Evolutionary conservation across 1,139 yeast genomes (phyloP).

Genomic region (Sugiyamaella novakii): DNA sequence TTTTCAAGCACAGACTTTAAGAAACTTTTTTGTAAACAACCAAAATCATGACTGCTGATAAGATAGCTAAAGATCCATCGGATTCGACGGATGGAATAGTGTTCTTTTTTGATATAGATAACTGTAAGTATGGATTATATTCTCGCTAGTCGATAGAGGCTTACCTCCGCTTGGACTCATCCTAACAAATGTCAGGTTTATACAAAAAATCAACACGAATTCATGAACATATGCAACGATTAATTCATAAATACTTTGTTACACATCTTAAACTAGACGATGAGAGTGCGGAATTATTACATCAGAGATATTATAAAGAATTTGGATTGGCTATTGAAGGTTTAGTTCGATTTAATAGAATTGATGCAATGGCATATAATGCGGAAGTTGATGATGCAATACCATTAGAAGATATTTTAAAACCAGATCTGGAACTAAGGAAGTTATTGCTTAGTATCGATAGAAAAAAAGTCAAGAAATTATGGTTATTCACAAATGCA

Average conservation of each 20-base stretch:
- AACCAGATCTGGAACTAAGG: conserved; percentile 51
- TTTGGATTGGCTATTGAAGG: conserved; percentile 96
- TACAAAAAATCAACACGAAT: conserved; percentile 73
- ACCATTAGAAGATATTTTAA: conserved; percentile 74
- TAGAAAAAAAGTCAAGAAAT: conserved; percentile 51
- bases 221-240: conserved; percentile 84
- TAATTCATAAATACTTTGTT: conserved; percentile 80
- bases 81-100: conserved; percentile 40
- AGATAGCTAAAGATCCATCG: neutral
- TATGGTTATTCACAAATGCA: conserved; percentile 95
- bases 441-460: conserved; percentile 43
- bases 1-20: neutral
- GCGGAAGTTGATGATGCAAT: conserved; percentile 86
- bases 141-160: no score
- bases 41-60: conserved; percentile 3
- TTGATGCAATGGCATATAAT: conserved; percentile 88
- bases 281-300: conserved; percentile 75
- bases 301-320: conserved; percentile 72
- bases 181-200: conserved; percentile 42
- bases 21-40: no score
- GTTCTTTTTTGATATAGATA: conserved; percentile 90
- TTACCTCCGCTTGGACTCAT: neutral
- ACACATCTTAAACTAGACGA: conserved; percentile 60
- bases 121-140: no score
- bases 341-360: conserved; percentile 74